These are phyloP conservation scores for Neurospora hispaniola DNA, from an alignment of 495 filamentous ascomycete genomes.

Conservation along the genomic window DNA sequence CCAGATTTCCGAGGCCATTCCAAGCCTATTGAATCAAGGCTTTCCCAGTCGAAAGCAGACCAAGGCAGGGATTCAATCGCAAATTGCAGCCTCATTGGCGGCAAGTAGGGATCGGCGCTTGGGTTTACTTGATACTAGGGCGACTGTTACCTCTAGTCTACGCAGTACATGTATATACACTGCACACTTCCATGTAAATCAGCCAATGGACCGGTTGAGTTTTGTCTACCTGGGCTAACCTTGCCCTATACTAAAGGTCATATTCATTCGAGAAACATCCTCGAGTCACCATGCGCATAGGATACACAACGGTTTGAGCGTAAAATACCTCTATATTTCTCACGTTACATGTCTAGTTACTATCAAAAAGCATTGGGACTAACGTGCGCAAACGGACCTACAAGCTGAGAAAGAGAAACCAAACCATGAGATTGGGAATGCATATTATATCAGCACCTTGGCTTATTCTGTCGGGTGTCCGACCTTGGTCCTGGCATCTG, in stretches of 20 bases:
- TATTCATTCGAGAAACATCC: not conserved
- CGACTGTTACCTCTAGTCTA: not conserved
- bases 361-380: not conserved
- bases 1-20: not conserved
- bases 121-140: not conserved
- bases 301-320: not conserved
- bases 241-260: not conserved
- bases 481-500: not conserved
- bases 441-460: not conserved
- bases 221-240: not conserved
- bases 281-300: not conserved
- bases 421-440: conserved; percentile 15
- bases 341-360: not conserved
- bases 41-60: not conserved
- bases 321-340: not conserved
- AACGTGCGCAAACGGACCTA: not conserved
- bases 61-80: not conserved
- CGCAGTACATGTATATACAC: too few species aligned
- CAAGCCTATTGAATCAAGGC: not conserved
- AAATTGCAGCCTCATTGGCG: not conserved
- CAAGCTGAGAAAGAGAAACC: not conserved
- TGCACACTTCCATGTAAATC: not conserved
- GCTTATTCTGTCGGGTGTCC: not conserved
- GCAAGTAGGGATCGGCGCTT: not conserved
- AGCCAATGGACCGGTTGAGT: not conserved